A percentile compares a stretch with the other conserved stretches of the same genome.
Evolutionary conservation across 148 eudicot species (phyloP).

Genomic region (Camellia lanceoleosa): DNA sequence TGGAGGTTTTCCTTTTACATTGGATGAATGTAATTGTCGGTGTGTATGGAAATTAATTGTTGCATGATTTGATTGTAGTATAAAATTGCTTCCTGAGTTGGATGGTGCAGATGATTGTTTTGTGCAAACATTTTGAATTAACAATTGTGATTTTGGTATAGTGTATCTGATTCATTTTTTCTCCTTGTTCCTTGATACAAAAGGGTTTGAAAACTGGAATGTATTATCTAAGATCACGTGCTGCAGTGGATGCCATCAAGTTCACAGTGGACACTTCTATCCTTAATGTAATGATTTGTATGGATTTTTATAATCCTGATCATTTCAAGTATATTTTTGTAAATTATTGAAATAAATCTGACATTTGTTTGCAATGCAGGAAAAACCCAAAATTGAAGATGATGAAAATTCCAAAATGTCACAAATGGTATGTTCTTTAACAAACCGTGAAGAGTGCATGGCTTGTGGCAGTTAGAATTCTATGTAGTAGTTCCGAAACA

Average conservation of each 20-base stretch:
- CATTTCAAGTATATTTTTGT: not conserved
- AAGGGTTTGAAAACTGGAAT: slow-evolving; percentile 97
- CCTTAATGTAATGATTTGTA: slow-evolving; percentile 41
- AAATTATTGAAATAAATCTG: not conserved
- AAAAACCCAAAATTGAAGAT: slow-evolving; percentile 29
- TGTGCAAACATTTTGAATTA: not conserved
- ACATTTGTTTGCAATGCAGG: slow-evolving; percentile 37
- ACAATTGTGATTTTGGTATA: not conserved
- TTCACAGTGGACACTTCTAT: slow-evolving; percentile 89
- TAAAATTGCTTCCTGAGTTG: not conserved
- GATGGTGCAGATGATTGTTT: not conserved
- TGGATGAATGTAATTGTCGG: not conserved
- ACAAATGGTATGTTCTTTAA: slow-evolving; percentile 79
- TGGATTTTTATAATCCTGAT: not conserved
- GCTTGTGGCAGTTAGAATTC: slow-evolving; percentile 72
- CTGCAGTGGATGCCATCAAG: slow-evolving; percentile 97
- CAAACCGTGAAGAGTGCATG: slow-evolving; percentile 82
- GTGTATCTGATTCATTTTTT: not conserved
- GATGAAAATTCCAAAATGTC: slow-evolving; percentile 58
- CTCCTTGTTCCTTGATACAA: not conserved
- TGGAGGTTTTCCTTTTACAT: not conserved
- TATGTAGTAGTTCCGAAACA: too few relatives aligned
- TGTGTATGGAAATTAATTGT: not conserved
- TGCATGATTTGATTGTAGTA: not conserved
- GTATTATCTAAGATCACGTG: slow-evolving; percentile 89